Conservation (phyloP, 2,329 filamentous ascomycete species). For the Tolypocladium capitatum region DNA sequence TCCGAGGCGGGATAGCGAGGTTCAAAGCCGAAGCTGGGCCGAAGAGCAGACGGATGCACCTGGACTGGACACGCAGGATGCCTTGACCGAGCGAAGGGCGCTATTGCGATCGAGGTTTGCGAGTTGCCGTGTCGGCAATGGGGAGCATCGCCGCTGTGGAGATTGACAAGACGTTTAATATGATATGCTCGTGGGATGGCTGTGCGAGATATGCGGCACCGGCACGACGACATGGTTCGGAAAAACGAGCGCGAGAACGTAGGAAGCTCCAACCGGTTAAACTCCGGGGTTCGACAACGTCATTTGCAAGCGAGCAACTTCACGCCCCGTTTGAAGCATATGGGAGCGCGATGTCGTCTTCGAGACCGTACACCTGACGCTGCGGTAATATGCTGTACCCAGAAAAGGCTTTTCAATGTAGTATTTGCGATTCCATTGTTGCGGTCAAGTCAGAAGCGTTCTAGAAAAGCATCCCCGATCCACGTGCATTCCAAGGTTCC, state of each 20-base stretch:
- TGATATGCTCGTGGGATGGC: constrained; percentile 8
- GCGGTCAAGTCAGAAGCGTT: too few species aligned
- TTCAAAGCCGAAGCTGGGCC: constrained; percentile 1
- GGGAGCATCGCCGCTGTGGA: constrained; percentile 20
- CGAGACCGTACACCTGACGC: too few species aligned
- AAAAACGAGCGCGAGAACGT: constrained; percentile 10
- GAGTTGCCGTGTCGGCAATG: constrained; percentile 11
- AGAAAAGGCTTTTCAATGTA: too few species aligned
- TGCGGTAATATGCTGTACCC: neutral
- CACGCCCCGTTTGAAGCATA: neutral
- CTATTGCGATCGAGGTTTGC: constrained; percentile 3
- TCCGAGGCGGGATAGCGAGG: neutral
- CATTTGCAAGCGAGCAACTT: neutral
- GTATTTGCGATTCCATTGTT: too few species aligned
- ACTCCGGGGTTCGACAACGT: constrained; percentile 8
- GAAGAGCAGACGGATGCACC: neutral
- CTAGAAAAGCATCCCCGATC: too few species aligned
- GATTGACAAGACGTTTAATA: constrained; percentile 13
- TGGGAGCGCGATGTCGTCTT: too few species aligned
- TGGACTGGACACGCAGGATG: neutral
- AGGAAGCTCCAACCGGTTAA: constrained; percentile 20
- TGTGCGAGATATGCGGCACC: constrained; percentile 14
- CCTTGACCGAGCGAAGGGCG: neutral
- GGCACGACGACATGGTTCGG: constrained; percentile 15
- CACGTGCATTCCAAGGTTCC: too few species aligned